These are phyloP conservation scores for Lathyrus aphaca DNA, from an alignment of 306 rosid species.

Conservation along the genomic window DNA sequence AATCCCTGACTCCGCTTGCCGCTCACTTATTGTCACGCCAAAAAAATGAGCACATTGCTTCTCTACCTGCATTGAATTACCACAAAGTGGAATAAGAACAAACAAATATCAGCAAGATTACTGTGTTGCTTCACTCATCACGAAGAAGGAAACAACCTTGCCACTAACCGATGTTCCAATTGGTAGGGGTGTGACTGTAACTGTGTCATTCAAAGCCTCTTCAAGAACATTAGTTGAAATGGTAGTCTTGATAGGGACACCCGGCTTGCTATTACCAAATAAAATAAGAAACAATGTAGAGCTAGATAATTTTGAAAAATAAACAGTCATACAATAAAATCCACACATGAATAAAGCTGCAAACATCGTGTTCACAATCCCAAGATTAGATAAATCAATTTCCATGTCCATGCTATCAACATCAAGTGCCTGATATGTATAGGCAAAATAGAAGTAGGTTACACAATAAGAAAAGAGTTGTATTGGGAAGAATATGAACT, in stretches of 20 bases:
- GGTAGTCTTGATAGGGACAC: conserved; percentile 98
- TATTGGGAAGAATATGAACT: no score
- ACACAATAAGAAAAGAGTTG: no score
- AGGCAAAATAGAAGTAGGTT: no score
- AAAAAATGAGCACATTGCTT: conserved; percentile 97
- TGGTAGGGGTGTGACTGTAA: conserved; percentile 97
- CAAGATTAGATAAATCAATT: no score
- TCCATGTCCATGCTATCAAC: no score
- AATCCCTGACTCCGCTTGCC: conserved; percentile 89
- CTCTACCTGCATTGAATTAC: conserved; percentile 74
- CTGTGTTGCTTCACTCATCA: conserved; percentile 33
- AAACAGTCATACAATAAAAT: no score
- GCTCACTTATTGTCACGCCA: conserved; percentile 86
- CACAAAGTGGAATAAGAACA: conserved; percentile 38
- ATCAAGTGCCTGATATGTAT: no score
- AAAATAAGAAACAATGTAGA: conserved; percentile 42
- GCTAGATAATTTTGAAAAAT: no score
- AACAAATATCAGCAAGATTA: conserved; percentile 29
- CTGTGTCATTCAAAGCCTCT: conserved; percentile 95
- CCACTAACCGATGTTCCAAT: conserved; percentile 95
- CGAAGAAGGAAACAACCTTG: conserved; percentile 67
- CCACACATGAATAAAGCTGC: no score
- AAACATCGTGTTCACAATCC: no score
- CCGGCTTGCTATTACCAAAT: conserved; percentile 80
- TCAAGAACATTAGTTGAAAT: conserved; percentile 97